A percentile compares a stretch with the other conserved stretches of the same genome.
These are phyloP conservation scores for Coprinopsis strossmayeri DNA, from an alignment of 768 basidiomycete species.

Conservation along the genomic window DNA sequence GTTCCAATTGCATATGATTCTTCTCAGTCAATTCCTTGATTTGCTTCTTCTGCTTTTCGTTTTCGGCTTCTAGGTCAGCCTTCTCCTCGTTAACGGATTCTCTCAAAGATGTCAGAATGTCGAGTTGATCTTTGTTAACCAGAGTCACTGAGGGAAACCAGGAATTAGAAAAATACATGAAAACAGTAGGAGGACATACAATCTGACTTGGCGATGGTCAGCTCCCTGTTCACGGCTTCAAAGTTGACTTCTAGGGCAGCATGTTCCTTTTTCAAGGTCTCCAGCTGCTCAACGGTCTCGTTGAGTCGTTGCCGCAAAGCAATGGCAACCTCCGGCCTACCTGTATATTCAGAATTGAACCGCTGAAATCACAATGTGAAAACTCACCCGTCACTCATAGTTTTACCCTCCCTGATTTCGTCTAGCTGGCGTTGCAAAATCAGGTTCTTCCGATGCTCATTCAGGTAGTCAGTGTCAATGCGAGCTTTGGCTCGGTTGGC, in stretches of 20 bases:
- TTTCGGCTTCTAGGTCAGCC: slow-evolving; percentile 60
- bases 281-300: slow-evolving; percentile 80
- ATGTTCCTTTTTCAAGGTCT: slow-evolving; percentile 59
- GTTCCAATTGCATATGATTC: slow-evolving; percentile 87
- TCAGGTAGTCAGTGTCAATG: slow-evolving; percentile 84
- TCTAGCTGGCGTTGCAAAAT: slow-evolving; percentile 77
- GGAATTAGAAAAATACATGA: background rate
- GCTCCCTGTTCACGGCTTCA: slow-evolving; percentile 55
- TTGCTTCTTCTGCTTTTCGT: slow-evolving; percentile 55
- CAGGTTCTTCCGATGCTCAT: slow-evolving; percentile 77
- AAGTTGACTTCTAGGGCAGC: slow-evolving; percentile 66
- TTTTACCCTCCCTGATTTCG: slow-evolving; percentile 84
- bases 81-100: slow-evolving; percentile 91
- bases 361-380: slow-evolving; percentile 7
- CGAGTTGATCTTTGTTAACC: slow-evolving; percentile 90
- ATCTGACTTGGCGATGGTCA: slow-evolving; percentile 82
- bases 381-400: slow-evolving; percentile 72
- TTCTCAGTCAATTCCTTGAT: slow-evolving; percentile 73
- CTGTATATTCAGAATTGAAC: background rate
- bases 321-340: slow-evolving; percentile 78
- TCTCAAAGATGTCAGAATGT: slow-evolving; percentile 78
- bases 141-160: slow-evolving; percentile 58
- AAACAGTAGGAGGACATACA: slow-evolving; percentile 39
- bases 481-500: slow-evolving; percentile 85
- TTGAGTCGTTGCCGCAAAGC: slow-evolving; percentile 84